A percentile compares a stretch with the other conserved stretches of the same genome.
phyloP scores from a whole-genome alignment of 2,329 filamentous ascomycete genomes.

The Colletotrichum paranaense region DNA sequence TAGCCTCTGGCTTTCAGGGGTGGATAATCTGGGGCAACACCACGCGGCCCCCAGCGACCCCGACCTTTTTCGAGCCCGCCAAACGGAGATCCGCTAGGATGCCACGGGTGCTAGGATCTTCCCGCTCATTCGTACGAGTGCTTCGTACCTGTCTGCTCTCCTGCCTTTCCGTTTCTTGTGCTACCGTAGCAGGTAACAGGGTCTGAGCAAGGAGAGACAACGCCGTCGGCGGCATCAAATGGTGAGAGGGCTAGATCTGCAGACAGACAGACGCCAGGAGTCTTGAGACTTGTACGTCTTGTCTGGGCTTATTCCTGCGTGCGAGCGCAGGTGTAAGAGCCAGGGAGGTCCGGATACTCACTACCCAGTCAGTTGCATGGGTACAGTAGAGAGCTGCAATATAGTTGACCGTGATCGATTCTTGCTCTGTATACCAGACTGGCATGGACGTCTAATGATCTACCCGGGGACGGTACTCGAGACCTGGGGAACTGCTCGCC shows the following conservation, averaged over 20 bases:
- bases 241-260: not conserved
- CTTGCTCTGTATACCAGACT: not conserved
- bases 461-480: too few species aligned
- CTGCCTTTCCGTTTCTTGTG: not conserved
- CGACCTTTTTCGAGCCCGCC: not conserved
- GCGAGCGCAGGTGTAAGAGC: not conserved
- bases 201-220: not conserved
- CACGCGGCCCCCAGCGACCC: slow-evolving; percentile 19
- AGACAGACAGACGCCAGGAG: not conserved
- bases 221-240: not conserved
- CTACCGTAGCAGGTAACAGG: not conserved
- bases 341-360: not conserved
- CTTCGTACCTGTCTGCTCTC: not conserved
- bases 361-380: too few species aligned
- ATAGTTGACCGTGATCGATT: not conserved
- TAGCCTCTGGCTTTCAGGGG: not conserved
- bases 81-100: slow-evolving; percentile 26
- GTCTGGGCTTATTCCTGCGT: not conserved
- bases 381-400: too few species aligned
- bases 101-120: slow-evolving; percentile 26
- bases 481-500: not conserved
- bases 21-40: slow-evolving; percentile 33
- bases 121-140: slow-evolving; percentile 17
- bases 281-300: not conserved
- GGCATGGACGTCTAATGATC: not conserved